Percentiles rank a stretch among this genome's conserved stretches.
Evolutionary conservation across 345 rosid genomes (phyloP).

Genomic region (Gossypium turneri): DNA sequence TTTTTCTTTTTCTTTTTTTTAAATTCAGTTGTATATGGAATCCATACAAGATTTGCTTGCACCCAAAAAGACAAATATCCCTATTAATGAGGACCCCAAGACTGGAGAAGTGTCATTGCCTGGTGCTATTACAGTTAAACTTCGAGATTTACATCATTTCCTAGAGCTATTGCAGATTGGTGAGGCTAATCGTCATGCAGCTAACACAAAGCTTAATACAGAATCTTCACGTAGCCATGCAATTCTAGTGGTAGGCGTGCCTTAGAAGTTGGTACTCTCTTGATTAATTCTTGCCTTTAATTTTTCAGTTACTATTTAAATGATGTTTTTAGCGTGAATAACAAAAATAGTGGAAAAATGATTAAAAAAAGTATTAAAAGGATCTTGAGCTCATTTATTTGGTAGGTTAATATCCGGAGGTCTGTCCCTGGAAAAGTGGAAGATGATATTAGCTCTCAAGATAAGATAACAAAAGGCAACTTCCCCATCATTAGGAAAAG

Average conservation of each 20-base stretch:
- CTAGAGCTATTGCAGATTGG: constrained; percentile 72
- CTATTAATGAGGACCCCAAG: constrained; percentile 72
- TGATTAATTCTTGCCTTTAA: constrained; percentile 10
- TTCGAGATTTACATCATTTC: constrained; percentile 67
- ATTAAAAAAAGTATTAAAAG: not conserved
- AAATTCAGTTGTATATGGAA: constrained; percentile 80
- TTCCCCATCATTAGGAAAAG: constrained; percentile 63
- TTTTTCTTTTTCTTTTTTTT: not conserved
- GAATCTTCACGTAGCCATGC: constrained; percentile 99
- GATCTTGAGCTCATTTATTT: constrained; percentile 16
- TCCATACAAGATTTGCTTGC: constrained; percentile 89
- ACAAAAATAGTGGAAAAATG: not conserved
- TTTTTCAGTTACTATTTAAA: not conserved
- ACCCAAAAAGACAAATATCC: constrained; percentile 67
- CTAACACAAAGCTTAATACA: constrained; percentile 87
- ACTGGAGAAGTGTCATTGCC: constrained; percentile 79
- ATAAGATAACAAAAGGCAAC: constrained; percentile 25
- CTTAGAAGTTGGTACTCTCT: constrained; percentile 9
- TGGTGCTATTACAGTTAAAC: constrained; percentile 53
- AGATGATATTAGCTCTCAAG: constrained; percentile 31
- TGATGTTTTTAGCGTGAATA: not conserved
- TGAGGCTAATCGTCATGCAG: constrained; percentile 80
- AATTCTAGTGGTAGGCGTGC: constrained; percentile 61
- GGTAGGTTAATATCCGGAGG: constrained; percentile 63
- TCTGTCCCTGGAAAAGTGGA: constrained; percentile 44